Evolutionary conservation across 75 land plant genomes (phyloP).

Genomic region (Isoetes taiwanensis): DNA sequence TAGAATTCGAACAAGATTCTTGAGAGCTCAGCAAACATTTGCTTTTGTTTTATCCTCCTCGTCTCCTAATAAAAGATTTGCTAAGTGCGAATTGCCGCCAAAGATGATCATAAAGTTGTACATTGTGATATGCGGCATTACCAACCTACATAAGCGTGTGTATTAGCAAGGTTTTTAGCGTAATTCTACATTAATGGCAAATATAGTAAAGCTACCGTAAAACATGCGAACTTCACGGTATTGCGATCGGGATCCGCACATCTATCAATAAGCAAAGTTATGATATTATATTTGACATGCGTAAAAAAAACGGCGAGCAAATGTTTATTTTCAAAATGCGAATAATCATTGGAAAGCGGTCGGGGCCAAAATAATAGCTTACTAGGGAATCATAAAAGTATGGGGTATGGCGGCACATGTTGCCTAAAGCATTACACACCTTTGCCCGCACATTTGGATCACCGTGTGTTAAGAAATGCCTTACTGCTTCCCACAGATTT

Average conservation of each 20-base stretch:
- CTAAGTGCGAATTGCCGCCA: constrained; percentile 72
- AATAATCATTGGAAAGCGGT: neutral
- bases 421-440: constrained; percentile 95
- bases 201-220: constrained; percentile 92
- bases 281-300: constrained; percentile 58
- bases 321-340: neutral
- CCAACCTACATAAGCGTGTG: constrained; percentile 70
- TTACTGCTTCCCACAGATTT: constrained; percentile 39
- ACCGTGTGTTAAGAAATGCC: constrained; percentile 40
- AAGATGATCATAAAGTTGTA: constrained; percentile 65
- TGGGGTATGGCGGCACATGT: constrained; percentile 90
- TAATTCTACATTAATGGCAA: too few relatives aligned
- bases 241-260: constrained; percentile 91
- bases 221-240: constrained; percentile 92
- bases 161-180: too few relatives aligned
- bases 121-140: constrained; percentile 95
- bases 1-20: constrained; percentile 95
- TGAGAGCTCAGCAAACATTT: constrained; percentile 96
- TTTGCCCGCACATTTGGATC: constrained; percentile 85
- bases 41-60: constrained; percentile 98
- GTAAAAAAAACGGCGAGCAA: neutral
- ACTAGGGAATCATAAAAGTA: constrained; percentile 72
- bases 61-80: constrained; percentile 50
- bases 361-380: constrained; percentile 22
- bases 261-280: constrained; percentile 73